These are phyloP conservation scores for Corchorus capsularis DNA, from an alignment of 345 rosid genomes.

Conservation along the genomic window DNA sequence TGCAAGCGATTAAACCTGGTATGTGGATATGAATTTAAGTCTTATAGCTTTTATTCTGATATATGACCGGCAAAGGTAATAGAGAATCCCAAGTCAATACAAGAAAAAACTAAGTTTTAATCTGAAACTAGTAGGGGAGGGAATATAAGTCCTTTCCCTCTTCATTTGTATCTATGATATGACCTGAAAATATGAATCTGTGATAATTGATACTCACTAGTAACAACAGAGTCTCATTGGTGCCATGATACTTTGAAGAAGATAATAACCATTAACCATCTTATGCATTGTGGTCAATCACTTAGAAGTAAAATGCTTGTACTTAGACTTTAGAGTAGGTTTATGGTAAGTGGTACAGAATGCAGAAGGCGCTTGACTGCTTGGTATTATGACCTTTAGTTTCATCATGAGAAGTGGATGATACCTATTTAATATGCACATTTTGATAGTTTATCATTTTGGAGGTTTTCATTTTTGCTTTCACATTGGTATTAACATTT, in stretches of 20 bases:
- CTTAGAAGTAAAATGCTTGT: not conserved
- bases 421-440: not conserved
- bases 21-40: conserved; percentile 10
- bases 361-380: not conserved
- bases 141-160: not conserved
- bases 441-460: conserved; percentile 10
- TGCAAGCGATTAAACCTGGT: not conserved
- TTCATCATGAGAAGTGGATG: not conserved
- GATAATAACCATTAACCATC: not conserved
- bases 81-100: not conserved
- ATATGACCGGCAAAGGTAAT: not conserved
- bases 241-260: not conserved
- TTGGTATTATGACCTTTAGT: not conserved
- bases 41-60: not conserved
- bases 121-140: not conserved
- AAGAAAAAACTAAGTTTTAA: not conserved
- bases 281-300: not conserved
- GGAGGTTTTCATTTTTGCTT: not conserved
- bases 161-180: not conserved
- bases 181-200: not conserved
- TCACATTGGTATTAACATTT: not conserved
- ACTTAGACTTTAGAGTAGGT: not conserved
- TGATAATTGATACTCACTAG: not conserved
- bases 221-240: not conserved
- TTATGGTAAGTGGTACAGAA: not conserved